A percentile compares a stretch with the other conserved stretches of the same genome.
Evolutionary conservation across 305 asterid species (phyloP).

Genomic region (Andrographis paniculata): DNA sequence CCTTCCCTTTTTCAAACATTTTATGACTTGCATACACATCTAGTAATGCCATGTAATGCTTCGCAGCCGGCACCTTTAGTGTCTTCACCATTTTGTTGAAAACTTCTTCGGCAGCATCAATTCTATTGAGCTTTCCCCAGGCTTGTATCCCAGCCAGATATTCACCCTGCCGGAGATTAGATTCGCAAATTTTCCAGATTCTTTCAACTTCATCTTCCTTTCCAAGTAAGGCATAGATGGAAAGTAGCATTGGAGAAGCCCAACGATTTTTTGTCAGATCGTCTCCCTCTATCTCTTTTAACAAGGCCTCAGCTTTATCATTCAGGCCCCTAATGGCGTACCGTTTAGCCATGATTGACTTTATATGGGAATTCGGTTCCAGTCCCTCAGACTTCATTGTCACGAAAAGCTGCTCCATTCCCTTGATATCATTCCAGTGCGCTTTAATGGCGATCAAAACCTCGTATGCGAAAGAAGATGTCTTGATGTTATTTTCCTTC

Average conservation of each 20-base stretch:
- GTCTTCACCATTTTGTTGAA: constrained; percentile 32
- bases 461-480: constrained; percentile 44
- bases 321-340: constrained; percentile 35
- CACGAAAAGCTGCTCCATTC: constrained; percentile 62
- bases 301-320: constrained; percentile 51
- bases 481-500: constrained; percentile 57
- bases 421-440: constrained; percentile 39
- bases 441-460: constrained; percentile 51
- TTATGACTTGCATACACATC: constrained; percentile 51
- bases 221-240: constrained; percentile 53
- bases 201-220: constrained; percentile 53
- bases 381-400: constrained; percentile 52
- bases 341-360: constrained; percentile 31
- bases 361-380: constrained; percentile 29
- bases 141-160: constrained; percentile 55
- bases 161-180: constrained; percentile 31
- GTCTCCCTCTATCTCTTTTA: constrained; percentile 57
- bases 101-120: constrained; percentile 64
- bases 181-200: constrained; percentile 54
- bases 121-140: constrained; percentile 46
- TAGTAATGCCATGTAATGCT: constrained; percentile 32
- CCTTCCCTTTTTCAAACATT: constrained; percentile 60
- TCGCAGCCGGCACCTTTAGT: constrained; percentile 27
- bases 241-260: constrained; percentile 31
- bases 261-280: constrained; percentile 29